phyloP scores from a whole-genome alignment of 208 protist species.

The Endotrypanum monterogeii region DNA sequence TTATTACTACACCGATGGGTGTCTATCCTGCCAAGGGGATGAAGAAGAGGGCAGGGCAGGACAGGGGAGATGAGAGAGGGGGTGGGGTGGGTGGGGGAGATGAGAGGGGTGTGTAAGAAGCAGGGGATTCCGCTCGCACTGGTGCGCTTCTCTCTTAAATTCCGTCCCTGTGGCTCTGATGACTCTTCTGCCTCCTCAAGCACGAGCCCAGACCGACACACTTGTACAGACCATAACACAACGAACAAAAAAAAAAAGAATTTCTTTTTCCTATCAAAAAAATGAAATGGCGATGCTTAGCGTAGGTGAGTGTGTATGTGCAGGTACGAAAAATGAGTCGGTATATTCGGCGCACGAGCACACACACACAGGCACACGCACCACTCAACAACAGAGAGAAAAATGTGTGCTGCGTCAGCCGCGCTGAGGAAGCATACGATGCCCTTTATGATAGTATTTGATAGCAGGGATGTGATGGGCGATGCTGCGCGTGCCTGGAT shows the following conservation, averaged over 20 bases:
- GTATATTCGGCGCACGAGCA: background rate
- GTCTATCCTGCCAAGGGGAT: background rate
- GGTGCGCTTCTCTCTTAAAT: background rate
- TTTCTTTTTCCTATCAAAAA: too few relatives aligned
- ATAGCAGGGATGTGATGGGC: too few relatives aligned
- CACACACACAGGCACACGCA: background rate
- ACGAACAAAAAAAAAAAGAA: background rate
- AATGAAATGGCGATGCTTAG: background rate
- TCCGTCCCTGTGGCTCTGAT: background rate
- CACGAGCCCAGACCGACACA: conserved; percentile 5
- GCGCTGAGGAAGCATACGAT: too few relatives aligned
- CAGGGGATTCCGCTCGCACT: too few relatives aligned
- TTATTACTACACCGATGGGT: background rate
- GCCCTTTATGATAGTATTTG: too few relatives aligned
- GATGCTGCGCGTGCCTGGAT: background rate
- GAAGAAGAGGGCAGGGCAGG: too few relatives aligned
- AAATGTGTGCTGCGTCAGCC: too few relatives aligned
- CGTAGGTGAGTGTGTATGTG: background rate
- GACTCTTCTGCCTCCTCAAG: background rate
- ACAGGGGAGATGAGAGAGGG: too few relatives aligned
- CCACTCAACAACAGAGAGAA: too few relatives aligned
- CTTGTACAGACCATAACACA: background rate
- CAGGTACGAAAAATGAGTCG: background rate
- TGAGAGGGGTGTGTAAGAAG: background rate
- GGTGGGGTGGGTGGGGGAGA: background rate